Conservation (phyloP, 2,329 filamentous ascomycete species). For the Proliferodiscus dingleyae region DNA sequence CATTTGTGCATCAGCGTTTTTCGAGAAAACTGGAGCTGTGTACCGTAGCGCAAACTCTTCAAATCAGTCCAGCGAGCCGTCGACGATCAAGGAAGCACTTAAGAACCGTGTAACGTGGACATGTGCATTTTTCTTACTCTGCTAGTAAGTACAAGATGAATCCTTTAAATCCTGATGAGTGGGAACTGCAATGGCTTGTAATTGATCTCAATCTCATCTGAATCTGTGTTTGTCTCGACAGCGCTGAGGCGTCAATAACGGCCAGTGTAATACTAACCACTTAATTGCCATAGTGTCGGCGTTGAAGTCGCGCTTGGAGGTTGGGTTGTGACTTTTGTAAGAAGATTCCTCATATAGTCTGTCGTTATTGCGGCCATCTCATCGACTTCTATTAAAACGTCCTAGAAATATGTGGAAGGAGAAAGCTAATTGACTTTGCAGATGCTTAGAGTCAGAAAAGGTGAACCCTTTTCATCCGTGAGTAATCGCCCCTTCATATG, state of each 20-base stretch:
- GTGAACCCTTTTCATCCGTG: constrained; percentile 62
- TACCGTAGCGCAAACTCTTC: constrained; percentile 54
- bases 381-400: too few species aligned
- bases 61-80: constrained; percentile 7
- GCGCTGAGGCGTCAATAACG: too few species aligned
- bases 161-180: not conserved
- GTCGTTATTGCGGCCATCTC: too few species aligned
- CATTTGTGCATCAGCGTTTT: constrained; percentile 53
- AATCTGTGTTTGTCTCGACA: too few species aligned
- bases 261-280: not conserved
- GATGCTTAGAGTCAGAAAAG: constrained; percentile 63
- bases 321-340: constrained; percentile 70
- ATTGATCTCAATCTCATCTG: too few species aligned
- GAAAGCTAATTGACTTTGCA: not conserved
- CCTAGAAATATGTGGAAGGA: too few species aligned
- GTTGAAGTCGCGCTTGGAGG: constrained; percentile 70
- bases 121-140: constrained; percentile 67
- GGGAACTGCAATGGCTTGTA: not conserved
- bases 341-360: not conserved
- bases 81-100: constrained; percentile 30
- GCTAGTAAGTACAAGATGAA: constrained; percentile 42
- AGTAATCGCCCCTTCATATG: not conserved
- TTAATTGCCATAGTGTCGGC: constrained; percentile 45
- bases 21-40: constrained; percentile 51
- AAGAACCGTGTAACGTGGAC: constrained; percentile 61